Base-by-base conservation (phyloP, 2,329 filamentous ascomycete genomes). In the Fusarium fujikuroi region DNA sequence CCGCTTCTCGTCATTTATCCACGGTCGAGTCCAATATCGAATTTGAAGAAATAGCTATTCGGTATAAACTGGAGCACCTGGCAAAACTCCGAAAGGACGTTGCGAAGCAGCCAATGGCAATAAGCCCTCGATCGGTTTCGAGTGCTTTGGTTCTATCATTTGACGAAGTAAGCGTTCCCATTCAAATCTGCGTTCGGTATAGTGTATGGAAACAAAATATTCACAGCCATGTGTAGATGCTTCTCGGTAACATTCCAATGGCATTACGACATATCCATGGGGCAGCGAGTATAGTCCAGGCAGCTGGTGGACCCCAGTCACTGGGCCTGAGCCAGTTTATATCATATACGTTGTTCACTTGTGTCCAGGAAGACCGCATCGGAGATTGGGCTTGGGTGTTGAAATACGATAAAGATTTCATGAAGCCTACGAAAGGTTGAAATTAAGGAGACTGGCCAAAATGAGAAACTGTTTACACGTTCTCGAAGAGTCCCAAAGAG, bases 201-300 rank as follows among this genome's bases (percentile, higher is more conserved):
- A 16, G n/a, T 34, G 5, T 7, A 8, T 8, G 16, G 10, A 25
- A 12, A 4, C 25, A 2, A 19, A 16, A 12, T 30, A 34, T 25
- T 44, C 2, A 57, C 28, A 34, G 0, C 7, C 6, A 39, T 0
- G 12, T 19, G 1, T 21, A 57, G 54, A 57, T 57, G n/a, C 28
- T 57, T 7, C 54, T 57, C 6, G 54, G 54, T 0, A 34, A 57
- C 1, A 46, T 46, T 5, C 3, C 39, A 25, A 57, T 57, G 40
- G 54, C 54, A 1, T 46, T 46, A 3, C 12, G 2, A 4, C 54
- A 57, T 25, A 32, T 57, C 0, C 9, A 57, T 0, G 54, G 54
- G 30, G 54, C 54, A 25, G 39, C 54, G 2, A 46, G 28, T 9
- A 46, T 57, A 16, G 54, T 57, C 0, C 54, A 57, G 16, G 37